These are phyloP conservation scores for Neoboletus subvelutipes DNA, from an alignment of 768 basidiomycete genomes.

Conservation along the genomic window DNA sequence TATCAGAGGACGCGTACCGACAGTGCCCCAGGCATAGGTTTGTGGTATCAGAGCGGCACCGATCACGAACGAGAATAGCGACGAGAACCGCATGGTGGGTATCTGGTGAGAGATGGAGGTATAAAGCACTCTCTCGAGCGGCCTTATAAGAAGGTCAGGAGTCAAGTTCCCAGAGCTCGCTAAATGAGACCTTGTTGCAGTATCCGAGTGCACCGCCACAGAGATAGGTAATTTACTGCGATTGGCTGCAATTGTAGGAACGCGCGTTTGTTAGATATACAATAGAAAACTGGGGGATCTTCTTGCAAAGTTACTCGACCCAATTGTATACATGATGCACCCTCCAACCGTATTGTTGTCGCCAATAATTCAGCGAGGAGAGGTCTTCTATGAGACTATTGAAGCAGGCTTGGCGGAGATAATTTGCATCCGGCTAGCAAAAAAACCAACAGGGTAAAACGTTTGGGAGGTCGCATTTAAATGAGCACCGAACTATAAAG, in stretches of 20 bases:
- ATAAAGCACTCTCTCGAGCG: not conserved
- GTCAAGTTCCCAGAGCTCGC: constrained; percentile 7
- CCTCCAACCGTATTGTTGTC: too few relatives aligned
- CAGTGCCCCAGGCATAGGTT: constrained; percentile 41
- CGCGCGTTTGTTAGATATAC: not conserved
- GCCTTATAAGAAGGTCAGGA: constrained; percentile 1
- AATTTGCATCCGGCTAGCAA: too few relatives aligned
- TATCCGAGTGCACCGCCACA: constrained; percentile 11
- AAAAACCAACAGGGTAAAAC: too few relatives aligned
- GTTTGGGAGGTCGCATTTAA: too few relatives aligned
- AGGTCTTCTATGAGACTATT: too few relatives aligned
- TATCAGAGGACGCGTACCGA: constrained; percentile 25
- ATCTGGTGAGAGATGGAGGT: constrained; percentile 1
- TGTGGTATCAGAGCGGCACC: constrained; percentile 25
- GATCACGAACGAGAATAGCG: constrained; percentile 14
- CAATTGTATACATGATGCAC: too few relatives aligned
- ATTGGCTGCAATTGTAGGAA: not conserved
- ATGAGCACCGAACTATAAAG: too few relatives aligned
- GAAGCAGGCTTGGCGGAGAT: too few relatives aligned
- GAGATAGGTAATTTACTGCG: not conserved
- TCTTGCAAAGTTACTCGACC: too few relatives aligned
- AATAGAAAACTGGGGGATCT: not conserved
- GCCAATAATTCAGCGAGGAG: too few relatives aligned
- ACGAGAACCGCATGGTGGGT: constrained; percentile 24
- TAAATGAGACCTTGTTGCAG: constrained; percentile 4